phyloP scores from a whole-genome alignment of 169 alveolate species.

The Perkinsus marinus region DNA sequence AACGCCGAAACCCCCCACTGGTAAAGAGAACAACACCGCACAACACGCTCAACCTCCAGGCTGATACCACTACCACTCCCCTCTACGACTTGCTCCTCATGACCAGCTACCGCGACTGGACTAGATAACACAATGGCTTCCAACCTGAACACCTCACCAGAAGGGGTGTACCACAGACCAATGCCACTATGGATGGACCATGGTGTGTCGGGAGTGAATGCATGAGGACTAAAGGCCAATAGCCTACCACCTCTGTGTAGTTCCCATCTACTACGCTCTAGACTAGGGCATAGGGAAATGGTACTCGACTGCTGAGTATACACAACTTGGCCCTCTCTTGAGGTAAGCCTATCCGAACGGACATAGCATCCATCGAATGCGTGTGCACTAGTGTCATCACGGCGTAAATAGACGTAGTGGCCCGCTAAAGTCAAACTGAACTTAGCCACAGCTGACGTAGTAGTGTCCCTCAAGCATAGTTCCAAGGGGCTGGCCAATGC shows the following conservation, averaged over 20 bases:
- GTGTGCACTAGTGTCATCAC: neutral
- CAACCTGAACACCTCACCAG: neutral
- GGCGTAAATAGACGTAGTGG: neutral
- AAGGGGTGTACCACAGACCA: neutral
- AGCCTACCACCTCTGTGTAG: neutral
- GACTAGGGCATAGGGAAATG: neutral
- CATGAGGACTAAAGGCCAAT: neutral
- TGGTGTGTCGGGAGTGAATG: neutral
- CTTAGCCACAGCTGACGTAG: neutral
- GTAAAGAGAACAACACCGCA: neutral
- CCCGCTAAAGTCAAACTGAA: neutral
- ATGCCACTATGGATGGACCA: neutral
- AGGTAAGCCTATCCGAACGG: neutral
- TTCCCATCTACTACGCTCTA: neutral
- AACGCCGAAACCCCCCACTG: neutral
- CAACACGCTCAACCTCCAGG: neutral
- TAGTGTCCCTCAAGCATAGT: neutral
- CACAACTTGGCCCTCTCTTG: neutral
- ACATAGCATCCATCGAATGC: neutral
- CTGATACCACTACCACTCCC: neutral
- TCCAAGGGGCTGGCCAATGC: neutral
- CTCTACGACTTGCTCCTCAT: neutral
- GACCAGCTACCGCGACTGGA: neutral
- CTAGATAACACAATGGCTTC: neutral
- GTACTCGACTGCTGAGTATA: neutral